Conservation (phyloP, 208 protist genomes). For the Acanthamoeba sp. region DNA sequence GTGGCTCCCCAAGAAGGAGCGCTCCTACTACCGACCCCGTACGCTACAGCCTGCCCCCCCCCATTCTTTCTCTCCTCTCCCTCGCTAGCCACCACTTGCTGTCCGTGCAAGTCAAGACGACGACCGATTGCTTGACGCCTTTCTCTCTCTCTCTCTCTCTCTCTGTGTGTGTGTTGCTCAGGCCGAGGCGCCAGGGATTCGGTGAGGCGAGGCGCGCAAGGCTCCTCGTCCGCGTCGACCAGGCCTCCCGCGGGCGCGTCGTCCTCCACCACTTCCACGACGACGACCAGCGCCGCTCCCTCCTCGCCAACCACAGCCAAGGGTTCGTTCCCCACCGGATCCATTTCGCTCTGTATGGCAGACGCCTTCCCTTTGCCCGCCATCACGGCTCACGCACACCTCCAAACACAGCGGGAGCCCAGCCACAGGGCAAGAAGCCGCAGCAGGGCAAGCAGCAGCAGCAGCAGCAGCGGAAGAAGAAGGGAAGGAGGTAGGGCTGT, state of each 20-base stretch:
- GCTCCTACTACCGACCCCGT: conserved; percentile 74
- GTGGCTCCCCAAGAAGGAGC: conserved; percentile 80
- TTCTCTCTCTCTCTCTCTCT: too few species aligned
- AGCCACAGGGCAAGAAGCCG: not conserved
- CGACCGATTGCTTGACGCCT: too few species aligned
- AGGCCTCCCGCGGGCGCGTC: not conserved
- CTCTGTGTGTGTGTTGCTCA: not conserved
- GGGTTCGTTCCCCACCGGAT: too few species aligned
- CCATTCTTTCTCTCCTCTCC: conserved; percentile 15
- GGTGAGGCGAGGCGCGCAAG: conserved; percentile 61
- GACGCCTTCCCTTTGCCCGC: too few species aligned
- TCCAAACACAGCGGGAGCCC: not conserved
- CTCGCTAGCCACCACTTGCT: too few species aligned
- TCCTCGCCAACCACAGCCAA: too few species aligned
- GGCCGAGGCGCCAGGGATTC: conserved; percentile 33
- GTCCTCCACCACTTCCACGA: not conserved
- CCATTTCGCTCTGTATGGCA: too few species aligned
- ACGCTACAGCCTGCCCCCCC: not conserved
- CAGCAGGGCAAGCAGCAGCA: not conserved
- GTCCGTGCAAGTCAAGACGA: too few species aligned
- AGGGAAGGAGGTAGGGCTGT: not conserved
- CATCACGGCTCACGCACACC: too few species aligned
- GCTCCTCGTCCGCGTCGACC: not conserved
- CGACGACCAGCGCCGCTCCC: not conserved
- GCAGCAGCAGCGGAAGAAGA: not conserved